phyloP scores from a whole-genome alignment of 2,329 filamentous ascomycete genomes.

The Lachnellula hyalina region DNA sequence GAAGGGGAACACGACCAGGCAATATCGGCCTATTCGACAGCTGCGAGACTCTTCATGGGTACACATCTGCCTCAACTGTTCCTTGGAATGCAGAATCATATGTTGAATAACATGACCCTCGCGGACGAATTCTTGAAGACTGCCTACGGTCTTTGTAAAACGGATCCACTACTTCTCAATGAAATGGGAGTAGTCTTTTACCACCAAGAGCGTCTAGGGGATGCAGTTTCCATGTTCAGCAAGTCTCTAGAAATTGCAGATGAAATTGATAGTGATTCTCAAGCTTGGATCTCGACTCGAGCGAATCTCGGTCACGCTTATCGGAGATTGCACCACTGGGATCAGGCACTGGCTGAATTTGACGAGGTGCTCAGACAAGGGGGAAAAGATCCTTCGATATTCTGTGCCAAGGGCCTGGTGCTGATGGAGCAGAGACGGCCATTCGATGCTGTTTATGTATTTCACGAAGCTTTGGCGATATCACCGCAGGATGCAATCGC shows the following conservation, averaged over 20 bases:
- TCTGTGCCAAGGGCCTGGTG: conserved; percentile 78
- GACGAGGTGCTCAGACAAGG: conserved; percentile 81
- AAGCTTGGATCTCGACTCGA: conserved; percentile 76
- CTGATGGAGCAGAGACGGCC: conserved; percentile 70
- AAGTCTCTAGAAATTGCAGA: conserved; percentile 72
- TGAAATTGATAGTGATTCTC: conserved; percentile 75
- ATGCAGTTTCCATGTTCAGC: conserved; percentile 72
- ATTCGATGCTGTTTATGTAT: conserved; percentile 71
- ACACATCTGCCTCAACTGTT: conserved; percentile 95
- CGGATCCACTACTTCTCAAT: conserved; percentile 86
- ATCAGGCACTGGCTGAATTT: conserved; percentile 73
- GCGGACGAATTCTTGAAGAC: conserved; percentile 93
- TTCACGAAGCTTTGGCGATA: conserved; percentile 81
- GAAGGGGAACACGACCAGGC: conserved; percentile 98
- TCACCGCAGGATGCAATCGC: conserved; percentile 76
- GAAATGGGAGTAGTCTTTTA: conserved; percentile 96
- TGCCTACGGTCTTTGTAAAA: conserved; percentile 75
- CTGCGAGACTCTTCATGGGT: conserved; percentile 89
- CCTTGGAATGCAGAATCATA: conserved; percentile 96
- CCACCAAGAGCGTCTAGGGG: conserved; percentile 73
- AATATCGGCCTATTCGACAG: conserved; percentile 94
- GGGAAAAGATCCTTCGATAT: conserved; percentile 72
- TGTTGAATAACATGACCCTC: conserved; percentile 88
- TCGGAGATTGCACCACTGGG: conserved; percentile 62
- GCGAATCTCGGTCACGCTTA: conserved; percentile 89